Percentiles rank a stretch among this genome's conserved stretches.
phyloP scores from a whole-genome alignment of 2,329 filamentous ascomycete genomes.

The Bipolaris cookei region DNA sequence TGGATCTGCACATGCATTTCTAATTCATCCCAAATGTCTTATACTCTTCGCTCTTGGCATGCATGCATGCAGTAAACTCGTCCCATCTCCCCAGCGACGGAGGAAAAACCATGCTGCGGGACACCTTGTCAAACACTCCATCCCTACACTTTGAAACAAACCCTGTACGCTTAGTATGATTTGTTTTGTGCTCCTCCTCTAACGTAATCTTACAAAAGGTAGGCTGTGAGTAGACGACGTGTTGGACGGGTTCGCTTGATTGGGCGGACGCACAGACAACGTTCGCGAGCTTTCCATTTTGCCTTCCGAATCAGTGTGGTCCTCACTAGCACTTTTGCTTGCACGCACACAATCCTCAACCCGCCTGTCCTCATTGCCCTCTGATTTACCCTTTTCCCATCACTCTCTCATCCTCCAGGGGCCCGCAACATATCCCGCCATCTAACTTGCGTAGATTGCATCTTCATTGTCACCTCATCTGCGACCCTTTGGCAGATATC shows the following conservation, averaged over 20 bases:
- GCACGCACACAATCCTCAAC: conserved; percentile 17
- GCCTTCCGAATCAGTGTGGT: conserved; percentile 19
- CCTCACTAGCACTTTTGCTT: conserved; percentile 21
- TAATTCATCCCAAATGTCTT: no score
- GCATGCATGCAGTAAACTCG: no score
- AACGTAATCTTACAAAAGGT: no score
- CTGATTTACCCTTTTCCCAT: conserved; percentile 18
- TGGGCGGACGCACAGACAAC: conserved; percentile 19
- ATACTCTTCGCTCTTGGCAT: no score
- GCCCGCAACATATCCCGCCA: conserved; percentile 23
- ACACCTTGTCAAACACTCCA: no score
- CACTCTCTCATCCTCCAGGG: conserved; percentile 18
- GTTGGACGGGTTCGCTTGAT: conserved; percentile 20
- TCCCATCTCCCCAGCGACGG: no score
- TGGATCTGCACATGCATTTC: no score
- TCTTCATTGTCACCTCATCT: conserved; percentile 9
- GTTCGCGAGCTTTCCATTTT: conserved; percentile 24
- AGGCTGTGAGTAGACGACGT: background rate
- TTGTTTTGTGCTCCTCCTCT: no score
- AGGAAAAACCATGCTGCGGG: no score
- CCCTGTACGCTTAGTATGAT: no score
- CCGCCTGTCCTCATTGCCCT: conserved; percentile 10
- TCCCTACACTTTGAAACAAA: no score
- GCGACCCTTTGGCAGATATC: conserved; percentile 15
- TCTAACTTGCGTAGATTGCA: conserved; percentile 21